A percentile compares a stretch with the other conserved stretches of the same genome.
Evolutionary conservation across 1,139 yeast genomes (phyloP).

Genomic region (Geotrichum carabidarum): DNA sequence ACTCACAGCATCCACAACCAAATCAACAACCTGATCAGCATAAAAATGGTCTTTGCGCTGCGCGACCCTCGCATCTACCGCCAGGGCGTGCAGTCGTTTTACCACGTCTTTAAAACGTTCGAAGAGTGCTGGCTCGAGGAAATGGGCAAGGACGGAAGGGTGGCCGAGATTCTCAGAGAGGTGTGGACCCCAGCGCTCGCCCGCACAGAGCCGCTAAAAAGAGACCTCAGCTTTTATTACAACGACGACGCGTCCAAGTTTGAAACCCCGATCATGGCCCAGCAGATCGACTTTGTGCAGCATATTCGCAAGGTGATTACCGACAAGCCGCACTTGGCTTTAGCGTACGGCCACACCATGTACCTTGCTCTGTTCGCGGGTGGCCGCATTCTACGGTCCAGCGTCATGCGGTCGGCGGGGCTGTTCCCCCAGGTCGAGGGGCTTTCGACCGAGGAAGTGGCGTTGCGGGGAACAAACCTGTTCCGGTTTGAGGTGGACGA

Average conservation of each 20-base stretch:
- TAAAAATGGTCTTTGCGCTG: constrained; percentile 69
- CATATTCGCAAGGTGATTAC: constrained; percentile 53
- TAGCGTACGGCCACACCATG: constrained; percentile 85
- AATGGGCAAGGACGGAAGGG: constrained; percentile 45
- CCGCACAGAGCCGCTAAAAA: constrained; percentile 52
- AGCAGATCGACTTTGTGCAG: constrained; percentile 56
- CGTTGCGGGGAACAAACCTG: constrained; percentile 60
- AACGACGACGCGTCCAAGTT: constrained; percentile 53
- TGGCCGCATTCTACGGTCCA: constrained; percentile 67
- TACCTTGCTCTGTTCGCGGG: constrained; percentile 86
- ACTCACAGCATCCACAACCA: constrained; percentile 64
- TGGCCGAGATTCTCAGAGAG: constrained; percentile 41
- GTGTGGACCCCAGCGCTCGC: constrained; percentile 72
- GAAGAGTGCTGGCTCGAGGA: constrained; percentile 43
- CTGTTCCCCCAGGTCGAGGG: constrained; percentile 71
- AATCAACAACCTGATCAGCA: constrained; percentile 62
- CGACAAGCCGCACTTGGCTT: constrained; percentile 62
- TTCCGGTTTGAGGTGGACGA: constrained; percentile 62
- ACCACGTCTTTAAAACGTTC: constrained; percentile 66
- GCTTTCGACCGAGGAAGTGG: constrained; percentile 55
- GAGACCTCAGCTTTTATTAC: constrained; percentile 66
- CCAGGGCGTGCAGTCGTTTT: constrained; percentile 75
- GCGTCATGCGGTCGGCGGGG: constrained; percentile 61
- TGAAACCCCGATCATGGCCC: constrained; percentile 51
- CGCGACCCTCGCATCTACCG: constrained; percentile 71